Conservation (phyloP, 345 rosid genomes). For the Pseudoturritis turrita region DNA sequence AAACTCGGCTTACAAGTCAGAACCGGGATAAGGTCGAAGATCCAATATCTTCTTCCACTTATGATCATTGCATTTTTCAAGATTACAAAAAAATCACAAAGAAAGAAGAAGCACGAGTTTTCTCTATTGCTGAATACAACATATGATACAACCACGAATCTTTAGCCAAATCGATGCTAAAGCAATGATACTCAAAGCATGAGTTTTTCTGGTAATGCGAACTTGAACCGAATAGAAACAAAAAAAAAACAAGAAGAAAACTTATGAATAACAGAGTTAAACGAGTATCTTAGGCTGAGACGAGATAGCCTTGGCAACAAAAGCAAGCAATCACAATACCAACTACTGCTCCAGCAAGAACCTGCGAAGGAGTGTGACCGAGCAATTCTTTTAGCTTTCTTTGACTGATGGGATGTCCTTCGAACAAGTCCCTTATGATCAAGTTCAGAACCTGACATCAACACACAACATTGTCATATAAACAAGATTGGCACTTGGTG, state of each 20-base stretch:
- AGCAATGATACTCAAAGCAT: neutral
- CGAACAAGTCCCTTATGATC: slow-evolving; percentile 84
- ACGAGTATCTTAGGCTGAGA: slow-evolving; percentile 37
- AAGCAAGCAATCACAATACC: slow-evolving; percentile 70
- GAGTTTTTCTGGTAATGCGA: neutral
- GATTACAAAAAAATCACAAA: neutral
- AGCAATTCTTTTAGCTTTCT: slow-evolving; percentile 92
- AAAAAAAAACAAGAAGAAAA: neutral
- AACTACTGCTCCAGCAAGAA: slow-evolving; percentile 78
- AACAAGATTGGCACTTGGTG: neutral
- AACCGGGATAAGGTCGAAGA: too few species aligned
- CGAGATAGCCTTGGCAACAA: slow-evolving; percentile 62
- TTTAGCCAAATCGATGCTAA: neutral
- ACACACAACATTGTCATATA: neutral
- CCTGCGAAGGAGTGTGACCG: slow-evolving; percentile 92
- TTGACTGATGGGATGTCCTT: slow-evolving; percentile 91
- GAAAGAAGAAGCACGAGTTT: neutral
- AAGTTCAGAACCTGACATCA: slow-evolving; percentile 67
- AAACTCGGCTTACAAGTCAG: too few species aligned
- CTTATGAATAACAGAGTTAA: neutral
- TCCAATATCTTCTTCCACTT: too few species aligned
- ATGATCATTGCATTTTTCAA: neutral
- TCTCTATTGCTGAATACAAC: slow-evolving; percentile 14
- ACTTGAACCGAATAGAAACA: neutral
- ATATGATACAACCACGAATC: slow-evolving; percentile 22